Evolutionary conservation across 106 monocot species (phyloP), one percentile per base, ranked within the genome.

Genomic region (Vanilla planifolia): DNA sequence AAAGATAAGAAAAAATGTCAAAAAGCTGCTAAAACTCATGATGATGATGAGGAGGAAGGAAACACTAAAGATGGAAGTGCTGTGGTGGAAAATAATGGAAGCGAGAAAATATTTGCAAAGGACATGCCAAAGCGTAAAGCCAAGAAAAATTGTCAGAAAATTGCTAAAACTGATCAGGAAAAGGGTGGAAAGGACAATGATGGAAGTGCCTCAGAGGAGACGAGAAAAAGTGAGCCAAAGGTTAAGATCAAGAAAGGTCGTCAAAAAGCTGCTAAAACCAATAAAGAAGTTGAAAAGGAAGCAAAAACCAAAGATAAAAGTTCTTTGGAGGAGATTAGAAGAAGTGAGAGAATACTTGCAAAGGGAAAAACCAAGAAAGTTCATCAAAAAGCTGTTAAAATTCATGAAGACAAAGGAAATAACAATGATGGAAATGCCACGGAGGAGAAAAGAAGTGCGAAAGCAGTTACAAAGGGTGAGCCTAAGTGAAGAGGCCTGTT

Each of bases 401-500:
- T 59, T 17, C 59, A 55, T 28, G 57, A 62, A 60, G 69, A 50
- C 33, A 88, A 81, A 61, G 59, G 46, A 23, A 51, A 75, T 41
- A 71, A 47, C 45, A 73, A 47, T 50, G 62, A 9, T 39, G 33
- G 23, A 48, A 28, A 65, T 47, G 1, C 61, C 13, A 19, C 48
- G 28, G n/a, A 45, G 32, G 52, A 71, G 0, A 66, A 50, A 26
- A 20, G 32, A 22, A 66, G 34, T 48, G 76, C 55, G 27, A 71
- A 67, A 64, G n/a, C 73, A 36, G 29, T 16, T 51, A 19, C 55
- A 23, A 72, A 73, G 45, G 23, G 26, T 25, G 28, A 19, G 11
- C 47, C 75, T 35, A 68, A 16, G 33, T 22, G 29, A 80, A 78
- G 33, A 75, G 57, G 21, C 47, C 61, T 68, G 82, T 76, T 82